Conservation (phyloP, 768 basidiomycete genomes). For the Cytidiella melzeri region DNA sequence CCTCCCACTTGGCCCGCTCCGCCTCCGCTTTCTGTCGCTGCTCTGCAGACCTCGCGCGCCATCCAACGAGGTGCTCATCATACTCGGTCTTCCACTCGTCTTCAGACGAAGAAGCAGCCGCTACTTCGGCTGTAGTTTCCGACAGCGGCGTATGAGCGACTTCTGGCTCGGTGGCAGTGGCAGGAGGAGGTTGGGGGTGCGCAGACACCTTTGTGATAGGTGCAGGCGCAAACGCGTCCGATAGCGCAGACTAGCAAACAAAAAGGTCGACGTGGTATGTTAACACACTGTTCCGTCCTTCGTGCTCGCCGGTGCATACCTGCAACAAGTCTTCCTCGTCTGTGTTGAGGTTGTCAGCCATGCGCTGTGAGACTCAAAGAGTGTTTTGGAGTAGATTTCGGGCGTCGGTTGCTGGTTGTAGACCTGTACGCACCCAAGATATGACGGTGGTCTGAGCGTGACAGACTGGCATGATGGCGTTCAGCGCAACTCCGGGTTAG, state of each 20-base stretch:
- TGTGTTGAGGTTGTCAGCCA: conserved; percentile 21
- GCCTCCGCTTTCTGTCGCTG: conserved; percentile 72
- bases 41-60: conserved; percentile 68
- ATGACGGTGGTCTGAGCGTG: no score
- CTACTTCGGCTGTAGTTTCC: conserved; percentile 10
- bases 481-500: no score
- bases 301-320: conserved; percentile 14
- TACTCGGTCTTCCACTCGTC: conserved; percentile 64
- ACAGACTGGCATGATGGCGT: no score
- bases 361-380: conserved; percentile 1
- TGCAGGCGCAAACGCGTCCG: conserved; percentile 24
- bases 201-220: conserved; percentile 19
- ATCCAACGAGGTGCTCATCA: conserved; percentile 58
- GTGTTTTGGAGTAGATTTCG: no score
- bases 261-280: no score
- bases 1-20: conserved; percentile 68
- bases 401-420: no score
- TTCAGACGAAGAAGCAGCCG: conserved; percentile 17
- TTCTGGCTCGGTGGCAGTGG: background rate
- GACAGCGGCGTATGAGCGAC: conserved; percentile 1
- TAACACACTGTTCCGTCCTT: no score
- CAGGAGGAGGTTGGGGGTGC: conserved; percentile 2
- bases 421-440: no score
- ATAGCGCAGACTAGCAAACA: conserved; percentile 22
- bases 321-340: conserved; percentile 25